Conservation (phyloP, 108 stramenopile genomes). For the Nitzschia inconspicua region DNA sequence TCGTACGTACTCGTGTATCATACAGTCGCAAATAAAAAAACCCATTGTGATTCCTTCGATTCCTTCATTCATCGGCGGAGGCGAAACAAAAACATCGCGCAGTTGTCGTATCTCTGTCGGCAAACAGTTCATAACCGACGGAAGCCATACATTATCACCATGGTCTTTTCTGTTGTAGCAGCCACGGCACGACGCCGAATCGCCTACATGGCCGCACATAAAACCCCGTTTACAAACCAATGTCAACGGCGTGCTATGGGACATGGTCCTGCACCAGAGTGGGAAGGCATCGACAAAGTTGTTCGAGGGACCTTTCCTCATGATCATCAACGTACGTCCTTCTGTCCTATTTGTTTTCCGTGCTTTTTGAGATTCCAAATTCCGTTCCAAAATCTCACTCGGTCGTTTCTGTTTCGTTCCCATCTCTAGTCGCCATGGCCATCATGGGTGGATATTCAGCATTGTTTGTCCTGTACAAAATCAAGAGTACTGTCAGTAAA, state of each 20-base stretch:
- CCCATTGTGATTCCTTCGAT: no score
- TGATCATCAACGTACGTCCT: constrained; percentile 78
- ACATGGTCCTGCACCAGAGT: constrained; percentile 66
- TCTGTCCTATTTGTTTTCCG: background rate
- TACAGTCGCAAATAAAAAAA: no score
- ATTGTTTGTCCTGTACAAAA: constrained; percentile 53
- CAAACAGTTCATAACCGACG: no score
- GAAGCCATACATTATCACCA: constrained; percentile 19
- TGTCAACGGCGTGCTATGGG: constrained; percentile 66
- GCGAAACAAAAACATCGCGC: no score
- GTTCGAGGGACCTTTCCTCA: constrained; percentile 74
- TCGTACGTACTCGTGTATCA: no score
- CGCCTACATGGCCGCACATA: constrained; percentile 17
- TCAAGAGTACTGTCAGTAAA: constrained; percentile 35
- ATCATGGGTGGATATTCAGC: constrained; percentile 73
- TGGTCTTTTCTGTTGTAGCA: constrained; percentile 45
- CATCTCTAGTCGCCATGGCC: constrained; percentile 62
- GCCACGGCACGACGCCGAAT: constrained; percentile 49
- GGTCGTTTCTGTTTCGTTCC: background rate
- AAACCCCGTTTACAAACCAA: constrained; percentile 24
- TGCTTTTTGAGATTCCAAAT: constrained; percentile 16
- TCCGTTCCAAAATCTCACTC: constrained; percentile 6
- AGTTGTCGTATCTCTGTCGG: no score
- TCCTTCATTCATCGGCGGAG: no score
- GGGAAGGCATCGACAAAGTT: constrained; percentile 85